phyloP scores from a whole-genome alignment of 2,329 filamentous ascomycete species.

The Neonectria neomacrospora region DNA sequence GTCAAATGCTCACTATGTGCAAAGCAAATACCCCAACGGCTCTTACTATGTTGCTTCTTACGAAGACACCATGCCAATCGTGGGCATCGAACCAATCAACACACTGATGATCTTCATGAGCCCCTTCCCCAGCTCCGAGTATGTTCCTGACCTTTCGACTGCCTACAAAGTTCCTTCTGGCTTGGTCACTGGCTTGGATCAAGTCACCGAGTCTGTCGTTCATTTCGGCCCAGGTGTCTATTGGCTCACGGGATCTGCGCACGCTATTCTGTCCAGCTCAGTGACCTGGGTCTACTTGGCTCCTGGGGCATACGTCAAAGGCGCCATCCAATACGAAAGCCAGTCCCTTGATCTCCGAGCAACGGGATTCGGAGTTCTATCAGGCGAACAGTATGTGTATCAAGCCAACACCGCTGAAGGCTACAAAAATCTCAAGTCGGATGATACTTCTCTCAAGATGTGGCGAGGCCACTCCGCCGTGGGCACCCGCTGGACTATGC shows the following conservation, averaged over 20 bases:
- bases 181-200: slow-evolving; percentile 21
- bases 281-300: slow-evolving; percentile 45
- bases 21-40: slow-evolving; percentile 33
- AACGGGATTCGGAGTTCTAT: slow-evolving; percentile 50
- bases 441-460: slow-evolving; percentile 47
- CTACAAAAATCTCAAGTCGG: slow-evolving; percentile 45
- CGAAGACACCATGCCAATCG: neutral
- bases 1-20: slow-evolving; percentile 24
- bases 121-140: slow-evolving; percentile 37
- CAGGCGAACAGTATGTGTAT: slow-evolving; percentile 53
- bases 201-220: slow-evolving; percentile 36
- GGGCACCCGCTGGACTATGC: slow-evolving; percentile 39
- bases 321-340: slow-evolving; percentile 48
- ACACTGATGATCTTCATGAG: slow-evolving; percentile 46
- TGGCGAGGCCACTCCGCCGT: slow-evolving; percentile 41
- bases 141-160: slow-evolving; percentile 23
- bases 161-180: slow-evolving; percentile 22
- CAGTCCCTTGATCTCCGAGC: slow-evolving; percentile 42
- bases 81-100: neutral
- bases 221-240: slow-evolving; percentile 49
- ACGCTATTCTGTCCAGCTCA: slow-evolving; percentile 31
- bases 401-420: slow-evolving; percentile 47
- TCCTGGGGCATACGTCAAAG: slow-evolving; percentile 52
- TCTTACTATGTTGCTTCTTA: slow-evolving; percentile 32
- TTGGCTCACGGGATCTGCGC: slow-evolving; percentile 41